Evolutionary conservation across 164 flowering plant genomes (phyloP), one percentile per base, ranked within the genome.

Genomic region (Chimonanthus praecox): DNA sequence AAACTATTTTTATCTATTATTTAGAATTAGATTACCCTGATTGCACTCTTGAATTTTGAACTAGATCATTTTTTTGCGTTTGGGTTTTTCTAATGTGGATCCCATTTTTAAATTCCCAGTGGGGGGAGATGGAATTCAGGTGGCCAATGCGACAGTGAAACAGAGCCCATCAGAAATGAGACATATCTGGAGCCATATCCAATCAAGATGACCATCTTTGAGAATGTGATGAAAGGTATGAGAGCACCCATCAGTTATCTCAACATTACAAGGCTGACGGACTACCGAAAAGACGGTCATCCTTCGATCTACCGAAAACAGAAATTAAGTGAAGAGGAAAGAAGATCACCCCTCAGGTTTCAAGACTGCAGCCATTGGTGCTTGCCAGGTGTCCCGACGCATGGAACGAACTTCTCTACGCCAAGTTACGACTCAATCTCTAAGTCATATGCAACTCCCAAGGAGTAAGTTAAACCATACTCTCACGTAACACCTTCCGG

Each of bases 311-410:
- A 91, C 78, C 80, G 99, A 45, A 91, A 85, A 77, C 87, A 78
- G 67, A 61, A 79, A 18, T 4, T 84, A 20, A 18, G 97, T 0
- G 78, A 64, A 0, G 91, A 83, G 54, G 97, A 94, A 68, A 78
- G 82, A 47, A 76, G 58, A 65, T 81, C 89, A 21, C 94, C 92
- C 0, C 45, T 85, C 72, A 75, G 76, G 72, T 90, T 47, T 81
- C 99, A 93, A 69, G 99, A 95, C 78, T 95, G 99, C 84, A 95
- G 99, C 84, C 99, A 95, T 68, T 94, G 99, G 99, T 94, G 98
- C 75, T 91, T 94, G 44, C 98, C 98, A 0, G 98, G 98, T 1
- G 97, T 94, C 15, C 98, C 0, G 98, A 94, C 75, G 43, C 85
- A 0, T 94, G 98, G 98, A 94, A 94, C 49, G 98, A 94, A 86